Percentiles rank a stretch among this genome's conserved stretches.
These are phyloP conservation scores for Pyracantha coccinea DNA, from an alignment of 331 rosid species.

Conservation along the genomic window DNA sequence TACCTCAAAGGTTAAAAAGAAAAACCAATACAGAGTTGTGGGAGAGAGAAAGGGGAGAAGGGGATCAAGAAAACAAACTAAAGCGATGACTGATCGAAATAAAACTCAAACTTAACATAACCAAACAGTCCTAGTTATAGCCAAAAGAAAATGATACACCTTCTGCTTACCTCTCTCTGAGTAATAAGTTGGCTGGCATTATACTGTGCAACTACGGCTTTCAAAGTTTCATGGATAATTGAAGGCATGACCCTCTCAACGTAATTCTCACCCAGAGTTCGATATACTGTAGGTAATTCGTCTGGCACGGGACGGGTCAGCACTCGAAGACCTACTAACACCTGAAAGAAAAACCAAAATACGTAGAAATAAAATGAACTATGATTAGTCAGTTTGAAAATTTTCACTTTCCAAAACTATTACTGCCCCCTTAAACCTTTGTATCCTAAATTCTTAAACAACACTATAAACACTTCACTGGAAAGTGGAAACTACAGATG, in stretches of 20 bases:
- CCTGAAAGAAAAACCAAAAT: slow-evolving; percentile 39
- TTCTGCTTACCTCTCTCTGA: slow-evolving; percentile 71
- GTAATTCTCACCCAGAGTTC: slow-evolving; percentile 70
- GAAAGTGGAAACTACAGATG: background rate
- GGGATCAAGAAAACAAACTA: background rate
- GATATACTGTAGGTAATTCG: slow-evolving; percentile 62
- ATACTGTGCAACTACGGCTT: slow-evolving; percentile 85
- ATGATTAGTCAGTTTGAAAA: background rate
- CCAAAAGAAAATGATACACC: slow-evolving; percentile 1
- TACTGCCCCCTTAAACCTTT: background rate
- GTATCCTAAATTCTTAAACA: background rate
- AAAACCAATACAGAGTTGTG: background rate
- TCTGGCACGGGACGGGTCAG: slow-evolving; percentile 66
- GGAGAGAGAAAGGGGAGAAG: background rate
- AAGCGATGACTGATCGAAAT: background rate
- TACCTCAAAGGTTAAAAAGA: background rate
- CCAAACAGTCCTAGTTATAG: background rate
- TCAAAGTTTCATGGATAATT: slow-evolving; percentile 79
- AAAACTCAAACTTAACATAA: background rate
- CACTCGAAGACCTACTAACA: slow-evolving; percentile 84
- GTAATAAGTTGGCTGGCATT: slow-evolving; percentile 94
- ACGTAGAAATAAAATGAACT: background rate
- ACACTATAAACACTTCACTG: background rate
- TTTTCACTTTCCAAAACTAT: background rate
- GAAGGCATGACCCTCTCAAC: slow-evolving; percentile 75